Percentiles rank a stretch among this genome's conserved stretches.
Conservation (phyloP, 768 basidiomycete genomes). For the Gymnopilus dilepis region DNA sequence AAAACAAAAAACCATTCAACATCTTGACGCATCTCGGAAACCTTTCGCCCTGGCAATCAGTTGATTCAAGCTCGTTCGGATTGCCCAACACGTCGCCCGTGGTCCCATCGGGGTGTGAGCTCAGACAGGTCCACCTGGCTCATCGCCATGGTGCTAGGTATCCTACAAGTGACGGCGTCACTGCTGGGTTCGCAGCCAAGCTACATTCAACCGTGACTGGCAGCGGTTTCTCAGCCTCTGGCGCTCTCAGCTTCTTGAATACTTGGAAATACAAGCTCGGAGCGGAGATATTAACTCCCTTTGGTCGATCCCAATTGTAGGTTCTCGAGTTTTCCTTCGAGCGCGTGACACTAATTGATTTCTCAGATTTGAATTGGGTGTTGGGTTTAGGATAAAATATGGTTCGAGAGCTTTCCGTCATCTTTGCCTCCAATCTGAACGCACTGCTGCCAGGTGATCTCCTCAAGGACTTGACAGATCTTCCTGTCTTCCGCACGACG, state of each 20-base stretch:
- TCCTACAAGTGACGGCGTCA: constrained; percentile 52
- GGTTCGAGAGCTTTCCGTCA: constrained; percentile 40
- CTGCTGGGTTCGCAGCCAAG: constrained; percentile 49
- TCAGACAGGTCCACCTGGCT: constrained; percentile 60
- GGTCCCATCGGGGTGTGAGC: constrained; percentile 50
- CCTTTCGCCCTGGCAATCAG: constrained; percentile 56
- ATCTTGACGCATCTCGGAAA: constrained; percentile 52
- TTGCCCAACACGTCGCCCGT: constrained; percentile 49
- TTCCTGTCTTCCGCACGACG: constrained; percentile 71
- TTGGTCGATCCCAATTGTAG: constrained; percentile 74
- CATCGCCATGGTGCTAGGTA: constrained; percentile 75
- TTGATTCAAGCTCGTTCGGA: constrained; percentile 48
- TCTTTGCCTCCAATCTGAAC: background rate
- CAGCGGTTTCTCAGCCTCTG: constrained; percentile 54
- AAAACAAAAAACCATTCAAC: constrained; percentile 43
- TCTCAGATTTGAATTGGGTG: constrained; percentile 51
- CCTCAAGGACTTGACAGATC: constrained; percentile 45
- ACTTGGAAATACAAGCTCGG: constrained; percentile 82
- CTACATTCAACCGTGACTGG: constrained; percentile 49
- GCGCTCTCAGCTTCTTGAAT: constrained; percentile 67
- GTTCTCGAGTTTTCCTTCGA: constrained; percentile 10
- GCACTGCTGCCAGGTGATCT: constrained; percentile 31
- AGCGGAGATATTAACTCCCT: constrained; percentile 76
- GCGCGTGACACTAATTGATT: background rate
- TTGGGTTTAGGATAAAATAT: constrained; percentile 67